These are phyloP conservation scores for Diutina catenulata DNA, from an alignment of 1,139 yeast genomes.

Conservation along the genomic window DNA sequence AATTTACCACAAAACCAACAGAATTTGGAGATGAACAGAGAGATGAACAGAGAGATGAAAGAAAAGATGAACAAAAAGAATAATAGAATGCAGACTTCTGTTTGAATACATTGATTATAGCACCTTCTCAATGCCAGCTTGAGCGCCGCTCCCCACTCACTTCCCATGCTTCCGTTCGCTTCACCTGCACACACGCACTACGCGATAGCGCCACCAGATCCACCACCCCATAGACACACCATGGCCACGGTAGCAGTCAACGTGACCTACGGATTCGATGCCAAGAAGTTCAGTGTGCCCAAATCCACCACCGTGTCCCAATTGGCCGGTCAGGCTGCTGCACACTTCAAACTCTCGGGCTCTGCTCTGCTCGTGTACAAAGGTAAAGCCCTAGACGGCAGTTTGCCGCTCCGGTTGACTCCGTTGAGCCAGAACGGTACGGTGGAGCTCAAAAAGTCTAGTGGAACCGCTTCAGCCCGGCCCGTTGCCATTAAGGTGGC, in stretches of 20 bases:
- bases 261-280: neutral
- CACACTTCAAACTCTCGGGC: neutral
- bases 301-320: neutral
- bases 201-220: too few species aligned
- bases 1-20: too few species aligned
- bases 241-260: conserved; percentile 1
- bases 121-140: too few species aligned
- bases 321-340: conserved; percentile 1
- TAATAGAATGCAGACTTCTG: too few species aligned
- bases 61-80: too few species aligned
- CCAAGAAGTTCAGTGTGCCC: neutral
- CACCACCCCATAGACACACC: too few species aligned
- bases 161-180: too few species aligned
- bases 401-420: neutral
- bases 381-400: neutral
- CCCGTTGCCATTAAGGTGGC: neutral
- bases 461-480: neutral
- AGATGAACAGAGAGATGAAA: too few species aligned
- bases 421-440: neutral
- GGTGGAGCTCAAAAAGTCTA: neutral
- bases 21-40: too few species aligned
- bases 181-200: too few species aligned
- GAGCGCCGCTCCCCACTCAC: too few species aligned
- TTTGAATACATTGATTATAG: too few species aligned
- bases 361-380: neutral